phyloP scores from a whole-genome alignment of 2,329 filamentous ascomycete species.

The Aspergillus caelatus region DNA sequence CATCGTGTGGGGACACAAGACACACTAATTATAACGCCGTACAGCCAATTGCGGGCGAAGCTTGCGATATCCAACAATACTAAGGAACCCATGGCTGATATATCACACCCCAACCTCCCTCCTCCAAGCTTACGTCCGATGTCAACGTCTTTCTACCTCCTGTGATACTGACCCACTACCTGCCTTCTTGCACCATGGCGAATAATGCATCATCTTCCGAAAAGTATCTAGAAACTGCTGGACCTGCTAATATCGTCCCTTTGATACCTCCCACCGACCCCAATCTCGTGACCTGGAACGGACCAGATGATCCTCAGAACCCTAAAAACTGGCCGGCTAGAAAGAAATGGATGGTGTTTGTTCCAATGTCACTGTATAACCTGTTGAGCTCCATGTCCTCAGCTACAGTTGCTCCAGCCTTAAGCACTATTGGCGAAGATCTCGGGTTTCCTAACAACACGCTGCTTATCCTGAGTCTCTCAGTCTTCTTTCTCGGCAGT shows the following conservation, averaged over 20 bases:
- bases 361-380: constrained; percentile 59
- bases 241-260: not conserved
- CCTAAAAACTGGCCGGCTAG: constrained; percentile 56
- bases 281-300: constrained; percentile 6
- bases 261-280: not conserved
- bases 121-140: not conserved
- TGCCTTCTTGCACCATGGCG: not conserved
- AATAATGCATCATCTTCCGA: not conserved
- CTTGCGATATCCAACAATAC: not conserved
- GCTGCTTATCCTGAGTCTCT: constrained; percentile 52
- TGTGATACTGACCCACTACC: not conserved
- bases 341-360: constrained; percentile 61
- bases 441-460: constrained; percentile 53
- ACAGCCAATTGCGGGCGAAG: not conserved
- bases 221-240: not conserved
- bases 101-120: not conserved
- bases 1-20: not conserved
- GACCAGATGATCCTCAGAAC: constrained; percentile 49
- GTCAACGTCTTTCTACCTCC: not conserved
- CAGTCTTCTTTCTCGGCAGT: constrained; percentile 58
- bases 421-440: constrained; percentile 55
- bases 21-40: not conserved
- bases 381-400: constrained; percentile 65
- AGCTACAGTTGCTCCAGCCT: constrained; percentile 58
- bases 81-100: not conserved